Evolutionary conservation across 176 grass and related monocot genomes (phyloP).

Genomic region (Phyllostachys edulis): DNA sequence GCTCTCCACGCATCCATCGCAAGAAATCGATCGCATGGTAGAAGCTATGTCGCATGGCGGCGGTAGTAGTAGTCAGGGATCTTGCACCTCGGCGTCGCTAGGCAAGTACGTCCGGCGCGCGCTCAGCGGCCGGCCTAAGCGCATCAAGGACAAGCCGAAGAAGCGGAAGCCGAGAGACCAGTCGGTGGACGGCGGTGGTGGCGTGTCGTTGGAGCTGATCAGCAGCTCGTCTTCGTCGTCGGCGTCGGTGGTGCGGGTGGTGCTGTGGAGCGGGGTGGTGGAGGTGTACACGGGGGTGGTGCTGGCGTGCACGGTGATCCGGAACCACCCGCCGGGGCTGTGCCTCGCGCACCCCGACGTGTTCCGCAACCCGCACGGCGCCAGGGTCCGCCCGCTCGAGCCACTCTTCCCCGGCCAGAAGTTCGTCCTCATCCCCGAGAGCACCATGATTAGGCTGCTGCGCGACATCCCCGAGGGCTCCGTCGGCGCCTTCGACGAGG

Average conservation of each 20-base stretch:
- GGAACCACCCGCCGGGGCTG: slow-evolving; percentile 52
- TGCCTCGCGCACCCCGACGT: slow-evolving; percentile 57
- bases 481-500: slow-evolving; percentile 1
- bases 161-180: neutral
- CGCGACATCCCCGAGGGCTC: slow-evolving; percentile 29
- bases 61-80: neutral
- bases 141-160: slow-evolving; percentile 1
- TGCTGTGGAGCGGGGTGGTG: slow-evolving; percentile 48
- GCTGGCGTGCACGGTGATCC: slow-evolving; percentile 50
- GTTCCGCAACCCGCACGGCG: slow-evolving; percentile 54
- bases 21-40: neutral
- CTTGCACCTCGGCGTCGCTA: slow-evolving; percentile 12
- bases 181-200: neutral
- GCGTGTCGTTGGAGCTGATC: slow-evolving; percentile 25
- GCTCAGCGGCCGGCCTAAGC: neutral
- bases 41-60: slow-evolving; percentile 3
- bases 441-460: slow-evolving; percentile 39
- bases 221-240: neutral
- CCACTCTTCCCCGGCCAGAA: slow-evolving; percentile 62
- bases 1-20: neutral
- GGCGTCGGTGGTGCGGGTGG: slow-evolving; percentile 45
- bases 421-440: slow-evolving; percentile 42
- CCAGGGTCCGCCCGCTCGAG: slow-evolving; percentile 32
- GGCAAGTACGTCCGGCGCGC: slow-evolving; percentile 23
- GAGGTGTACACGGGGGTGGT: slow-evolving; percentile 51